Base-by-base conservation (phyloP, 768 basidiomycete species). In the Leccinum disarticulatum region DNA sequence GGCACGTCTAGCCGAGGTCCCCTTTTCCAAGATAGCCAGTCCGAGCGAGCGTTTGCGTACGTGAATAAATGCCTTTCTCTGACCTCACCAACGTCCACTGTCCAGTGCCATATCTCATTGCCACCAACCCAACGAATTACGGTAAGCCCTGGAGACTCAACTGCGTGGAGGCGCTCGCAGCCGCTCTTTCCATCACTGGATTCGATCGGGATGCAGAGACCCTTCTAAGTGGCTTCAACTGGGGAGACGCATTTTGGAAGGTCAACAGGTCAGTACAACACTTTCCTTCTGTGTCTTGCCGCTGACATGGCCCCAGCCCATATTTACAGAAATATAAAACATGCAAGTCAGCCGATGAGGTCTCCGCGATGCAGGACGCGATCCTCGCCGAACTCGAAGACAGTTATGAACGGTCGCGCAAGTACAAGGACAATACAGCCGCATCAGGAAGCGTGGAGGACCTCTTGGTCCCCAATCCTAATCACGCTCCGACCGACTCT, bases 101-200 rank as follows among this genome's bases (percentile, higher is more conserved):
- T 50, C 15, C 28, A 99, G 96, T 99, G 30, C 97, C 97, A 0
- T 98, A 96, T 71, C 83, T 99, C 19, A 74, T 98, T 48, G 97
- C 97, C 0, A 90, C 94, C 1, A 99, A 99, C 72, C 95, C 96
- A 0, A 94, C 94, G 10, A 99, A 99, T 75, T 99, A 98, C 66
- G 97, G 97, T 10, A 95, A 93, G 72, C 97, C 97, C 0, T 98
- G 95, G 94, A 80, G 89, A 52, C 79, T 99, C 43, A 98, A 96
- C 67, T 98, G 96, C 63, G 95, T 92, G 30, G 95, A 96, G 74
- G 92, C 93, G 0, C 81, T 98, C 5, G 95, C 97, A 0, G 97
- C 96, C 0, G 90, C 94, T 0, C 95, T 99, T 66, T 97, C 93
- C 72, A 90, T 98, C 66, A 90, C 92, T 0, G 93, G 95, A 0